These are phyloP conservation scores for Colletotrichum chlorophyti DNA, from an alignment of 2,329 filamentous ascomycete species.

Conservation along the genomic window DNA sequence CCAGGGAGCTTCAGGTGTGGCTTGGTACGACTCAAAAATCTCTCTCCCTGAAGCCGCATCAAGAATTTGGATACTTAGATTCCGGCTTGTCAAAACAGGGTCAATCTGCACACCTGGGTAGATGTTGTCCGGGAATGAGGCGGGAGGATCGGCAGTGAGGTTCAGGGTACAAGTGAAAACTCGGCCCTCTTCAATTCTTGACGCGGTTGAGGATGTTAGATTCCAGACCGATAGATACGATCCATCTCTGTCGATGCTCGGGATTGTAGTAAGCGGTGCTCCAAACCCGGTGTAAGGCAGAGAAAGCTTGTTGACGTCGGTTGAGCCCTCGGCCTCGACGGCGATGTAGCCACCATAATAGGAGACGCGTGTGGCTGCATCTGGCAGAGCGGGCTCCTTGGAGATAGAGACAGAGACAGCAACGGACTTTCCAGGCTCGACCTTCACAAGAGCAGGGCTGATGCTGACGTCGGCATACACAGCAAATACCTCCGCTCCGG, in stretches of 20 bases:
- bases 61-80: neutral
- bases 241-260: neutral
- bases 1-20: neutral
- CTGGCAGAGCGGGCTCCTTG: constrained; percentile 3
- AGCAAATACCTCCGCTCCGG: neutral
- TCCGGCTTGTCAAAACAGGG: neutral
- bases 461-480: constrained; percentile 4
- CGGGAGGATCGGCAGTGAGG: neutral
- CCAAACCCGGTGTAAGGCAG: constrained; percentile 14
- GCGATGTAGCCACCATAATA: constrained; percentile 38
- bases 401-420: constrained; percentile 31
- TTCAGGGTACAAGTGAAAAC: constrained; percentile 4
- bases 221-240: constrained; percentile 9
- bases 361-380: constrained; percentile 33
- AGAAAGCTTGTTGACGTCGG: constrained; percentile 2
- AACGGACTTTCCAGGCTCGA: constrained; percentile 27
- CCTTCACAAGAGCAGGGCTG: constrained; percentile 17
- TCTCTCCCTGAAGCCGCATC: neutral
- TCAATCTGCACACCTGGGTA: constrained; percentile 2
- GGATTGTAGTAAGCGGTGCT: neutral
- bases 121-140: neutral
- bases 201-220: neutral
- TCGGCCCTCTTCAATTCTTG: neutral
- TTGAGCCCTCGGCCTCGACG: constrained; percentile 28
- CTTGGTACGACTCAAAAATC: neutral